Evolutionary conservation across 1,284 basidiomycete genomes (phyloP).

Genomic region (Tremellales sp.): DNA sequence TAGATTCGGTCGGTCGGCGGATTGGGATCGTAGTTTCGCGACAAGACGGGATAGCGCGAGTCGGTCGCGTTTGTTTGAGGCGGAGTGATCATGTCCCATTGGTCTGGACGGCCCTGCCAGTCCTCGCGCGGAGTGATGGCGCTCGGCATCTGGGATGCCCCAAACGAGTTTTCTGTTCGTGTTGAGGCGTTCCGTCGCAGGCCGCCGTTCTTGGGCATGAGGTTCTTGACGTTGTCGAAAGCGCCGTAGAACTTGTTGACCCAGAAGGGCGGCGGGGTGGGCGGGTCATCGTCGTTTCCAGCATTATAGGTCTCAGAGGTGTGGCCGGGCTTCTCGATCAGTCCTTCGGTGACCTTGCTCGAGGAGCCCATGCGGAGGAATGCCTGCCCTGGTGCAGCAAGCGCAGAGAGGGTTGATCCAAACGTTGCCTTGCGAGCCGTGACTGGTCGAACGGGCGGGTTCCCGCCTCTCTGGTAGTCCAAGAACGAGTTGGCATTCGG

Average conservation of each 20-base stretch:
- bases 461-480: slow-evolving; percentile 6
- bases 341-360: background rate
- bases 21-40: background rate
- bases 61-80: background rate
- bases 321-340: slow-evolving; percentile 13
- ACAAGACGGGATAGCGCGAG: slow-evolving; percentile 14
- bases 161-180: slow-evolving; percentile 24
- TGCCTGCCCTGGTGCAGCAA: slow-evolving; percentile 34
- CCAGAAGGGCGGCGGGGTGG: slow-evolving; percentile 29
- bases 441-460: slow-evolving; percentile 11
- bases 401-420: slow-evolving; percentile 23
- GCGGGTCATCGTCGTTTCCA: slow-evolving; percentile 1
- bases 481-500: slow-evolving; percentile 21
- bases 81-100: background rate
- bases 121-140: slow-evolving; percentile 10
- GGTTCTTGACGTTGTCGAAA: slow-evolving; percentile 15
- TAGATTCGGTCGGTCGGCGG: slow-evolving; percentile 11
- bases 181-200: slow-evolving; percentile 20
- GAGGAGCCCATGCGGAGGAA: slow-evolving; percentile 15
- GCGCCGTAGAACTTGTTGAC: slow-evolving; percentile 29
- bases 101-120: slow-evolving; percentile 9
- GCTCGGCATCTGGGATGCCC: slow-evolving; percentile 19
- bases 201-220: slow-evolving; percentile 29
- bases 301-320: slow-evolving; percentile 26
- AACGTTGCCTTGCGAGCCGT: slow-evolving; percentile 22